Evolutionary conservation across 352 stramenopile species (phyloP).

Genomic region (Phytophthora melonis): DNA sequence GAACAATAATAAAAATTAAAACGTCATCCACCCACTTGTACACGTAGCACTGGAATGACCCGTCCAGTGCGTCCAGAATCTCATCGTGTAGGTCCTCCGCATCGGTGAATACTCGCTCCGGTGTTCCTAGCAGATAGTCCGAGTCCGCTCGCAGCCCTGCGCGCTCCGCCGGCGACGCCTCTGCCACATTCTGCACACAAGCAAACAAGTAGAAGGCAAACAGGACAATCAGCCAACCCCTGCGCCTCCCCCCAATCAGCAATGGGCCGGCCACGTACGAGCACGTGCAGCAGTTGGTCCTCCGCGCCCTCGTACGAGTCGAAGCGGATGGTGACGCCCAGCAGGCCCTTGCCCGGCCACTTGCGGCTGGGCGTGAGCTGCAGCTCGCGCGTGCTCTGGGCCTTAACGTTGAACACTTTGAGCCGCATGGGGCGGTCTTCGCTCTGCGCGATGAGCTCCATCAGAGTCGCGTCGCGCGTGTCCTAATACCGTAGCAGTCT

Average conservation of each 20-base stretch:
- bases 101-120: constrained; percentile 87
- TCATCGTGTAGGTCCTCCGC: constrained; percentile 91
- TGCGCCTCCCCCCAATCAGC: too few species aligned
- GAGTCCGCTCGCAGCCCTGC: constrained; percentile 89
- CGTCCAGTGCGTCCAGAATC: constrained; percentile 90
- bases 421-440: constrained; percentile 81
- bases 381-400: constrained; percentile 74
- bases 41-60: constrained; percentile 97
- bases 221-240: too few species aligned
- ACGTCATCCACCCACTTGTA: constrained; percentile 88
- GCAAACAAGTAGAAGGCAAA: too few species aligned
- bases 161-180: constrained; percentile 89
- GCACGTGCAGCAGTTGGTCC: constrained; percentile 95
- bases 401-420: constrained; percentile 85
- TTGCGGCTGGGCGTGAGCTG: constrained; percentile 92
- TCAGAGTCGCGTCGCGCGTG: constrained; percentile 88
- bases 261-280: constrained; percentile 54
- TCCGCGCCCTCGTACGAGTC: constrained; percentile 97
- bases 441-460: constrained; percentile 92
- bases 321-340: constrained; percentile 98
- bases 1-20: not conserved
- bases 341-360: constrained; percentile 95
- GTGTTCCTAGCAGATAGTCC: constrained; percentile 97
- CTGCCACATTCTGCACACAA: constrained; percentile 74
- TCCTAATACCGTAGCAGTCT: constrained; percentile 41